Evolutionary conservation across 306 rosid genomes (phyloP).

Genomic region (Senna tora): DNA sequence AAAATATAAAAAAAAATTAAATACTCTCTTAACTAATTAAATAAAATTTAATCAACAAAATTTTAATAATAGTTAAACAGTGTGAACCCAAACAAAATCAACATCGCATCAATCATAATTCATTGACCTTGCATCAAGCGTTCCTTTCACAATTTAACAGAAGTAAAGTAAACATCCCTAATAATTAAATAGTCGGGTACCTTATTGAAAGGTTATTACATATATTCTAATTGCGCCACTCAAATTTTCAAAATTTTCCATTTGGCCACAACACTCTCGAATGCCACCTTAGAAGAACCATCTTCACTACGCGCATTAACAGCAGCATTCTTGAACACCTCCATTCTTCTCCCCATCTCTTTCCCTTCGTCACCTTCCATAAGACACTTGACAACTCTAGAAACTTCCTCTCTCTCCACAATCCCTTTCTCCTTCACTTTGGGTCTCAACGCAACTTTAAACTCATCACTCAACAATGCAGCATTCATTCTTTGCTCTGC

Average conservation of each 20-base stretch:
- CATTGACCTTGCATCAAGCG: no score
- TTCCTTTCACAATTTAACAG: no score
- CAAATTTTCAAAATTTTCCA: conserved; percentile 9
- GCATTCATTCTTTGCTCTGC: conserved; percentile 6
- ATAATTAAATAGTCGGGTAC: no score
- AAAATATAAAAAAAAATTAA: no score
- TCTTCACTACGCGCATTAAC: neutral
- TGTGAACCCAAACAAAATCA: no score
- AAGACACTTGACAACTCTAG: neutral
- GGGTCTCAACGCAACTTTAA: neutral
- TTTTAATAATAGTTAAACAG: no score
- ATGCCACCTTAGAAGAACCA: conserved; percentile 24
- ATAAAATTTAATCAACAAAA: no score
- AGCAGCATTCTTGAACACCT: conserved; percentile 9
- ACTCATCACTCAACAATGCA: neutral
- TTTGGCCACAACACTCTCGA: neutral
- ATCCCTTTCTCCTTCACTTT: neutral
- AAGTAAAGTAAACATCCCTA: no score
- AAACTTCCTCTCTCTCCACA: neutral
- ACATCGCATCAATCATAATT: no score
- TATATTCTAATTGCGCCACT: no score
- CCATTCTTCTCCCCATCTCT: neutral
- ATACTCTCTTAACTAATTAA: no score
- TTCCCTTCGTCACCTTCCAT: conserved; percentile 28
- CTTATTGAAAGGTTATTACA: no score